phyloP scores from a whole-genome alignment of 179 eudicot species.

The Gypsophila paniculata region DNA sequence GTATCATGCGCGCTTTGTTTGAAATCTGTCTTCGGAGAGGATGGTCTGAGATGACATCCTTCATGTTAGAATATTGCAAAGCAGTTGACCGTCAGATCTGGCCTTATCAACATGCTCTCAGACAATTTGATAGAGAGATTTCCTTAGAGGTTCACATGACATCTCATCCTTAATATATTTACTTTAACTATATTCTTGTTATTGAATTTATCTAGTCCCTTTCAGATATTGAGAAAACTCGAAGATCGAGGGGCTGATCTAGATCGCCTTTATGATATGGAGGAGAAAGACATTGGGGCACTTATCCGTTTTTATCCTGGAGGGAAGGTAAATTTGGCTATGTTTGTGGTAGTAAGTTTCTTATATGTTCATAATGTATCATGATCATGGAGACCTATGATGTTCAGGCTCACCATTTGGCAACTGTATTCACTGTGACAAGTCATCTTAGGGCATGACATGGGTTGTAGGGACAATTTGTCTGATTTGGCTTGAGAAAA shows the following conservation, averaged over 20 bases:
- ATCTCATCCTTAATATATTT: slow-evolving; percentile 10
- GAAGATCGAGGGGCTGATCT: slow-evolving; percentile 87
- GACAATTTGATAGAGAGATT: slow-evolving; percentile 88
- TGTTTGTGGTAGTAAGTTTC: neutral
- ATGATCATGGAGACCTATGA: neutral
- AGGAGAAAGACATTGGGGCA: slow-evolving; percentile 92
- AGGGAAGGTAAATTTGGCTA: slow-evolving; percentile 65
- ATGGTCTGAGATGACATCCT: slow-evolving; percentile 94
- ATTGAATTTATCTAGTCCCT: neutral
- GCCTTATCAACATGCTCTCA: slow-evolving; percentile 95
- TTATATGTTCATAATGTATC: slow-evolving; percentile 3
- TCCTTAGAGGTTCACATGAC: slow-evolving; percentile 60
- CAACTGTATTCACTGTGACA: neutral
- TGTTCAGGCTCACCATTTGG: neutral
- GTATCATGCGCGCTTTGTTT: slow-evolving; percentile 92
- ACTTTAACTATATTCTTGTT: neutral
- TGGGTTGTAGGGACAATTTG: neutral
- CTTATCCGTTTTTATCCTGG: slow-evolving; percentile 85
- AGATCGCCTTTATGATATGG: slow-evolving; percentile 84
- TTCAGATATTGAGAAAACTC: slow-evolving; percentile 88
- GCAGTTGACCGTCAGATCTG: slow-evolving; percentile 98
- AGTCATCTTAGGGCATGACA: neutral
- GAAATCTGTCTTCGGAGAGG: slow-evolving; percentile 97
- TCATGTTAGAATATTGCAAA: slow-evolving; percentile 92
- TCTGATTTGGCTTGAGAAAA: slow-evolving; percentile 7